A percentile compares a stretch with the other conserved stretches of the same genome.
Evolutionary conservation across 2,329 filamentous ascomycete genomes (phyloP).

Genomic region (Penicillium sp.): DNA sequence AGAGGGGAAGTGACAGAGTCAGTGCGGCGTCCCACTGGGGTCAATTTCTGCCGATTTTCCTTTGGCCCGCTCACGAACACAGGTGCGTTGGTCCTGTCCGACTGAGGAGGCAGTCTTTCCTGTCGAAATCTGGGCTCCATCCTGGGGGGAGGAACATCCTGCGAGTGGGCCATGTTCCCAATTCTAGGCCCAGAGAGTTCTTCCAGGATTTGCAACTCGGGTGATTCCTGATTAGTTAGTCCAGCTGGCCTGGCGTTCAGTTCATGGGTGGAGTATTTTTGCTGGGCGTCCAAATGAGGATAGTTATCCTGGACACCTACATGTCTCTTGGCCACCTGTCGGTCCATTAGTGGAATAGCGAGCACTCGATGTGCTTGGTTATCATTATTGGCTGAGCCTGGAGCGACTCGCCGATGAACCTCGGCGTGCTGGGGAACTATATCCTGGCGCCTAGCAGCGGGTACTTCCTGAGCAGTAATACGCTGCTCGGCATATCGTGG

Average conservation of each 20-base stretch:
- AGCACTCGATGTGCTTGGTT: slow-evolving; percentile 10
- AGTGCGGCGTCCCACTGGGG: slow-evolving; percentile 18
- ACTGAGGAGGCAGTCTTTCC: slow-evolving; percentile 18
- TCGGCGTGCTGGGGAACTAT: slow-evolving; percentile 12
- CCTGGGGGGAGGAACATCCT: slow-evolving; percentile 23
- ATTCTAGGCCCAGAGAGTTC: slow-evolving; percentile 17
- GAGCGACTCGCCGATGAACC: slow-evolving; percentile 13
- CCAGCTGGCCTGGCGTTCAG: slow-evolving; percentile 6
- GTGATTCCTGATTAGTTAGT: slow-evolving; percentile 30
- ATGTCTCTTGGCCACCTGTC: slow-evolving; percentile 6
- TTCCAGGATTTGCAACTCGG: slow-evolving; percentile 20
- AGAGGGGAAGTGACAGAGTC: slow-evolving; percentile 16
- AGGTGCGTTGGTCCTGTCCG: slow-evolving; percentile 26
- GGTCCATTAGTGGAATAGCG: slow-evolving; percentile 11
- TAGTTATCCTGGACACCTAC: slow-evolving; percentile 16
- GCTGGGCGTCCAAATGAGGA: slow-evolving; percentile 10
- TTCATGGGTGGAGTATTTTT: slow-evolving; percentile 9
- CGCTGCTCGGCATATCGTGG: slow-evolving; percentile 21
- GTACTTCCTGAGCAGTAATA: slow-evolving; percentile 16
- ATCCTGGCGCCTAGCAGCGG: slow-evolving; percentile 13
- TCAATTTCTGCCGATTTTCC: slow-evolving; percentile 18
- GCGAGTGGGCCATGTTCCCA: slow-evolving; percentile 22
- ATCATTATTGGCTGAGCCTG: slow-evolving; percentile 15
- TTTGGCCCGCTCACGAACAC: slow-evolving; percentile 35
- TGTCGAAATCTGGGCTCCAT: slow-evolving; percentile 18